These are phyloP conservation scores for Nannizziopsis arthrosporioides DNA, from an alignment of 2,329 filamentous ascomycete species.

Conservation along the genomic window DNA sequence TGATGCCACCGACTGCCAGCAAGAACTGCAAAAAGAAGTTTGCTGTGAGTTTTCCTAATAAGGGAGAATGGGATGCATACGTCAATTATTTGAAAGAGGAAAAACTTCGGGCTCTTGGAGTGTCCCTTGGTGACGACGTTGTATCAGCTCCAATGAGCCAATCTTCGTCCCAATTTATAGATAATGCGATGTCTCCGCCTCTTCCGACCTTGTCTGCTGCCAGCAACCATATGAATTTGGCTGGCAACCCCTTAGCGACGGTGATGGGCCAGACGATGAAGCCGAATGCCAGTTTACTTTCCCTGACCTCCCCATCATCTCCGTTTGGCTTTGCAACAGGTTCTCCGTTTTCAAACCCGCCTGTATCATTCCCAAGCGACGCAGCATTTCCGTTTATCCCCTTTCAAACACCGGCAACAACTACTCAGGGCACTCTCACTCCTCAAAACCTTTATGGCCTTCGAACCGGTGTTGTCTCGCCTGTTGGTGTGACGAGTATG, in stretches of 20 bases:
- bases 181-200: slow-evolving; percentile 71
- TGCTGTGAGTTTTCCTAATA: slow-evolving; percentile 34
- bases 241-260: slow-evolving; percentile 51
- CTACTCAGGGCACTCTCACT: slow-evolving; percentile 32
- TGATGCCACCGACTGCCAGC: slow-evolving; percentile 28
- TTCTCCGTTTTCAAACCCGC: slow-evolving; percentile 14
- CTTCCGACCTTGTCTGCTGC: slow-evolving; percentile 66
- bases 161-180: slow-evolving; percentile 58
- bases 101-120: slow-evolving; percentile 82
- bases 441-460: slow-evolving; percentile 35
- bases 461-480: slow-evolving; percentile 42
- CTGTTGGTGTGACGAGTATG: slow-evolving; percentile 41
- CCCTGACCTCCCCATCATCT: slow-evolving; percentile 60
- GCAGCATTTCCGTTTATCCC: slow-evolving; percentile 58
- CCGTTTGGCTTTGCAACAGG: slow-evolving; percentile 48
- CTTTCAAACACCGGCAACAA: slow-evolving; percentile 49
- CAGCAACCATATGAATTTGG: slow-evolving; percentile 53
- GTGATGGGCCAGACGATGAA: slow-evolving; percentile 47
- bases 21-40: slow-evolving; percentile 26
- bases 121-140: slow-evolving; percentile 64
- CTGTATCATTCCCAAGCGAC: slow-evolving; percentile 44
- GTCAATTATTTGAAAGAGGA: slow-evolving; percentile 75
- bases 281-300: slow-evolving; percentile 44
- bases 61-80: slow-evolving; percentile 60
- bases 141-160: slow-evolving; percentile 51